Conservation (phyloP, 2,329 filamentous ascomycete species). For the Fusarium musae region DNA sequence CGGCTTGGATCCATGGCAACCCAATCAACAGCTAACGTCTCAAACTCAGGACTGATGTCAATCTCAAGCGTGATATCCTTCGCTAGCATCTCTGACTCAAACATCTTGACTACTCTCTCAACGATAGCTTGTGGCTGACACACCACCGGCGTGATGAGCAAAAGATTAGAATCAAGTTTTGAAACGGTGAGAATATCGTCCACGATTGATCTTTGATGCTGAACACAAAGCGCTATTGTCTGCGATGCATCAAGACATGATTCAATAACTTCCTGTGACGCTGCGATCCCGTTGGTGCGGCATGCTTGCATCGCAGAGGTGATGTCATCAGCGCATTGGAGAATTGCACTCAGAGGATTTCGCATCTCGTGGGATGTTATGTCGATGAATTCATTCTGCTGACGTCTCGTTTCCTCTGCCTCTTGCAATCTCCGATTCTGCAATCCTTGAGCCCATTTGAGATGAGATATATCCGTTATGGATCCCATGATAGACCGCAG, state of each 20-base stretch:
- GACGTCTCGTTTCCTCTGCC: conserved; percentile 54
- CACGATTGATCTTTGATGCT: conserved; percentile 81
- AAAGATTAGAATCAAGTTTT: conserved; percentile 78
- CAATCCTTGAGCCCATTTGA: conserved; percentile 55
- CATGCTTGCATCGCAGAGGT: conserved; percentile 53
- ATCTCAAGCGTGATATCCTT: conserved; percentile 73
- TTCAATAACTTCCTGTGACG: conserved; percentile 55
- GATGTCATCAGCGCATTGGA: conserved; percentile 78
- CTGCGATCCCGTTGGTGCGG: not conserved
- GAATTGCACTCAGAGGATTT: conserved; percentile 75
- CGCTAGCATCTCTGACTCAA: conserved; percentile 76
- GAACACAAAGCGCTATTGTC: conserved; percentile 78
- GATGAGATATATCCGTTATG: conserved; percentile 57
- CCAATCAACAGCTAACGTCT: conserved; percentile 67
- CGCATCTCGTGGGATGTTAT: conserved; percentile 77
- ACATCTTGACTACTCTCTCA: conserved; percentile 76
- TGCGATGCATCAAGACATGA: conserved; percentile 76
- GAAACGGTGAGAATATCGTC: conserved; percentile 77
- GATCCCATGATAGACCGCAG: conserved; percentile 54
- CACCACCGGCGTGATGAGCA: conserved; percentile 75
- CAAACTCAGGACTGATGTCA: conserved; percentile 67
- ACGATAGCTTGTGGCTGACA: conserved; percentile 73
- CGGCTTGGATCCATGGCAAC: conserved; percentile 76
- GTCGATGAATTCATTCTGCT: conserved; percentile 76
- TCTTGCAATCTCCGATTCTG: conserved; percentile 51